Conservation (phyloP, 345 rosid species). For the Lumnitzera littorea region DNA sequence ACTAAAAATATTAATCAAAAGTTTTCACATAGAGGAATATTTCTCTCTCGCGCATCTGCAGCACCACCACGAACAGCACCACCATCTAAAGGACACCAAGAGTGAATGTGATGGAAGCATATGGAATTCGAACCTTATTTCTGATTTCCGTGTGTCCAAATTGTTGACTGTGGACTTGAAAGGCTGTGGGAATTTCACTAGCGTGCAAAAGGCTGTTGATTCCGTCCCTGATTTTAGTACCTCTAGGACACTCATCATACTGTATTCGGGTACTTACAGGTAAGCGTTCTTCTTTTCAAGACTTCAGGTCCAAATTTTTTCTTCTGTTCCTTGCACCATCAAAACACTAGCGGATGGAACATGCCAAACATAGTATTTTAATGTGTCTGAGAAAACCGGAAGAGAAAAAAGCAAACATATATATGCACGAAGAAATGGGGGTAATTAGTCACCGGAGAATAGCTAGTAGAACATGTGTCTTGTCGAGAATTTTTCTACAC, state of each 20-base stretch:
- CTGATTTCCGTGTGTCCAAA: slow-evolving; percentile 25
- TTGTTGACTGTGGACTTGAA: slow-evolving; percentile 52
- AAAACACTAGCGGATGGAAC: too few species aligned
- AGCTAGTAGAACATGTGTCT: too few species aligned
- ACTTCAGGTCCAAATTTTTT: too few species aligned
- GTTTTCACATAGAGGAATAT: slow-evolving; percentile 7
- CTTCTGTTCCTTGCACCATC: too few species aligned
- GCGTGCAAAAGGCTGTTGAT: slow-evolving; percentile 66
- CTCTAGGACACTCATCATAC: slow-evolving; percentile 44
- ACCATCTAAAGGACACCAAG: too few species aligned
- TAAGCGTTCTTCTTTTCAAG: slow-evolving; percentile 3
- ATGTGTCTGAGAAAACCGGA: too few species aligned
- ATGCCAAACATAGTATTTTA: too few species aligned
- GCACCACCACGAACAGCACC: too few species aligned
- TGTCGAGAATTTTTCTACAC: too few species aligned
- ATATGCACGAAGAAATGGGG: too few species aligned
- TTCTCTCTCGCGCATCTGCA: neutral
- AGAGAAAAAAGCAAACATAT: too few species aligned
- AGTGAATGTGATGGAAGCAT: slow-evolving; percentile 20
- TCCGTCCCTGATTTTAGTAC: slow-evolving; percentile 48
- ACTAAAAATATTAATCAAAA: neutral
- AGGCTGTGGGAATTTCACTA: slow-evolving; percentile 67
- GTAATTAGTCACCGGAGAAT: too few species aligned
- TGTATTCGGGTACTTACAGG: slow-evolving; percentile 78
- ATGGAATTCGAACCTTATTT: slow-evolving; percentile 21